Evolutionary conservation across 768 basidiomycete species (phyloP).

Genomic region (Chiua virens): DNA sequence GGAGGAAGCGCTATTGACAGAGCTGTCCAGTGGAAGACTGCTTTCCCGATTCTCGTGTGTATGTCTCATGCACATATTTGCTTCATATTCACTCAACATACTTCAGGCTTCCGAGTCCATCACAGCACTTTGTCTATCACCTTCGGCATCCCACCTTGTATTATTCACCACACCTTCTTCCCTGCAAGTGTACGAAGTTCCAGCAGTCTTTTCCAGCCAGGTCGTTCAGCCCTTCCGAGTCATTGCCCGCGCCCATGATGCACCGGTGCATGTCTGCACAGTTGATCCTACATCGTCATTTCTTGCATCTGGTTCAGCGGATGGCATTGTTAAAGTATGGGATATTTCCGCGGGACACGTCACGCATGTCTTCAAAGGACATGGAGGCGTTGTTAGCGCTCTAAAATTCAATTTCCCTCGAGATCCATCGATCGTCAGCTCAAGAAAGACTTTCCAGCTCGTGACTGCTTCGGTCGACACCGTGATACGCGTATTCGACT

Average conservation of each 20-base stretch:
- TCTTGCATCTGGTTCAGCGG: constrained; percentile 93
- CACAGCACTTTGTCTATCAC: constrained; percentile 81
- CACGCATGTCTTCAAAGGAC: constrained; percentile 94
- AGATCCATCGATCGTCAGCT: constrained; percentile 49
- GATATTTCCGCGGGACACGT: constrained; percentile 83
- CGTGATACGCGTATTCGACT: constrained; percentile 88
- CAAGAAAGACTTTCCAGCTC: constrained; percentile 65
- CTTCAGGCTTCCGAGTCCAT: constrained; percentile 80
- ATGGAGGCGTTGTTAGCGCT: constrained; percentile 96
- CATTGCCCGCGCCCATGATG: constrained; percentile 84
- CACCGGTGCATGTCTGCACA: constrained; percentile 88
- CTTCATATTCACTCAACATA: not conserved
- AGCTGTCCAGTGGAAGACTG: constrained; percentile 68
- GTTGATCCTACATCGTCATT: constrained; percentile 85
- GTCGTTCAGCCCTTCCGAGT: constrained; percentile 69
- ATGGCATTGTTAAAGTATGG: constrained; percentile 98
- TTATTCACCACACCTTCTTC: constrained; percentile 81
- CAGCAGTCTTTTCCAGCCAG: constrained; percentile 45
- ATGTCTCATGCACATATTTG: constrained; percentile 33
- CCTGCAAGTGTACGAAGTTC: constrained; percentile 82
- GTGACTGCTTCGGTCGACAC: constrained; percentile 93
- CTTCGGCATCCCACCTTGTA: constrained; percentile 69
- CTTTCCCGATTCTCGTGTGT: constrained; percentile 86
- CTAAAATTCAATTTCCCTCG: constrained; percentile 80
- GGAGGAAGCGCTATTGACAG: constrained; percentile 82